Evolutionary conservation across 2,329 filamentous ascomycete species (phyloP), one percentile per base, ranked within the genome.

Genomic region (Huntiella moniliformis): DNA sequence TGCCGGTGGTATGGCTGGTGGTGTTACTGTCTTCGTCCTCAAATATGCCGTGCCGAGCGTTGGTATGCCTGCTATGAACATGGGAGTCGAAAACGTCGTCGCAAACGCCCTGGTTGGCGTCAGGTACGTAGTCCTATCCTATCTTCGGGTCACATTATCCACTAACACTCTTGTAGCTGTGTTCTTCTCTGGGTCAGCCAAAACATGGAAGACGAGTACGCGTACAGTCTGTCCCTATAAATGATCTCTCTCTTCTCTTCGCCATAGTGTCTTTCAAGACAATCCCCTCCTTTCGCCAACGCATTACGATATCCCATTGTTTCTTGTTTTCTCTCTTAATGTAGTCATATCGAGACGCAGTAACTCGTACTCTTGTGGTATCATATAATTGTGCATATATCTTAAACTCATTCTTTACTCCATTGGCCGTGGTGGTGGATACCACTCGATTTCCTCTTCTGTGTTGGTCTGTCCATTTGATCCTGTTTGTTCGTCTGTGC

Each of bases 121-220:
- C 46, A 76, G 69, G 69, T 72, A 58, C 52, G 68, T 60, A 38
- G 7, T 11, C 12, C n/a, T 34, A 28, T 13, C 8, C n/a, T 15
- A 11, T 16, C 11, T 22, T 6, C 4, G 12, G 11, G 16, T 33
- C n/a, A 18, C 15, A 36, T 17, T 17, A 13, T 38, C 35, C 41
- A 44, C 32, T 17, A 8, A 12, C 12, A 38, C 3, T 54, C 58
- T 46, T 8, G 12, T 52, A 74, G 73, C 60, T 71, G 71, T 16
- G 74, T 77, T 41, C 70, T 79, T 50, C 66, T 80, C 37, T 80
- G 76, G 76, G 61, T 80, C 46, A 76, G 71, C 61, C 76, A 80
- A 66, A 80, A 80, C 55, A 79, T 80, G 72, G 76, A 80, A 63
- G 76, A 79, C 55, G 76, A 80, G 60, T 80, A 79, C 54, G 70